Percentiles rank a stretch among this genome's conserved stretches.
Evolutionary conservation across 352 stramenopile genomes (phyloP).

Genomic region (Elongisporangium anandrum): DNA sequence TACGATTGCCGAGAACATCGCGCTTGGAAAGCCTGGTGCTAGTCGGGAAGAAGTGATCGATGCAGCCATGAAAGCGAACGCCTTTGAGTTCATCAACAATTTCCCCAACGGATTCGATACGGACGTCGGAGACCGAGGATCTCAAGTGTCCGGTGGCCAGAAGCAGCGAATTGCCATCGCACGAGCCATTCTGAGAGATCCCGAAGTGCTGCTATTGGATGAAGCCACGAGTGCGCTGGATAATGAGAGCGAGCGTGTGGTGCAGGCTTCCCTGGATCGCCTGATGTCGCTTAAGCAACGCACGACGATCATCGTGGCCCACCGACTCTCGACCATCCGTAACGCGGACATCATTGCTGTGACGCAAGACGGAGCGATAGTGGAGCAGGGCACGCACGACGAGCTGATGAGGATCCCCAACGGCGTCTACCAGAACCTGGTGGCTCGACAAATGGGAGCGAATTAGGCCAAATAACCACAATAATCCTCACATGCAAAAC

Average conservation of each 20-base stretch:
- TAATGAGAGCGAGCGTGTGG: constrained; percentile 64
- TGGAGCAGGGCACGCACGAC: constrained; percentile 70
- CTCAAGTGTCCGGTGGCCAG: constrained; percentile 86
- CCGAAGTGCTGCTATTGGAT: constrained; percentile 56
- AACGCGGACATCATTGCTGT: too few species aligned
- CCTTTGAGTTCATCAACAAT: constrained; percentile 89
- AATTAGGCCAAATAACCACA: too few species aligned
- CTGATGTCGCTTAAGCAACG: constrained; percentile 18
- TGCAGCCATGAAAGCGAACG: constrained; percentile 80
- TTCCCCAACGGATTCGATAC: constrained; percentile 51
- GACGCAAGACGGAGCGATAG: constrained; percentile 5
- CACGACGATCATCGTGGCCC: too few species aligned
- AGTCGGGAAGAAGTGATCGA: constrained; percentile 59
- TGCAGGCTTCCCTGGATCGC: constrained; percentile 18
- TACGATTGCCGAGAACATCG: constrained; percentile 44
- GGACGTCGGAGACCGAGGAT: constrained; percentile 49
- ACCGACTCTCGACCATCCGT: too few species aligned
- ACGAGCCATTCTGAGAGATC: constrained; percentile 80
- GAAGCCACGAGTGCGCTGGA: constrained; percentile 41
- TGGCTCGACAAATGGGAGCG: constrained; percentile 10
- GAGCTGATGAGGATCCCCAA: constrained; percentile 20
- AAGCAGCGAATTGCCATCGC: constrained; percentile 89
- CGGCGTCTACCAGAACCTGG: constrained; percentile 18
- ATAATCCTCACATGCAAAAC: too few species aligned
- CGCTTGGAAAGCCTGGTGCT: constrained; percentile 41